phyloP scores from a whole-genome alignment of 1,139 yeast species.

The Debaryomyces nepalensis region DNA sequence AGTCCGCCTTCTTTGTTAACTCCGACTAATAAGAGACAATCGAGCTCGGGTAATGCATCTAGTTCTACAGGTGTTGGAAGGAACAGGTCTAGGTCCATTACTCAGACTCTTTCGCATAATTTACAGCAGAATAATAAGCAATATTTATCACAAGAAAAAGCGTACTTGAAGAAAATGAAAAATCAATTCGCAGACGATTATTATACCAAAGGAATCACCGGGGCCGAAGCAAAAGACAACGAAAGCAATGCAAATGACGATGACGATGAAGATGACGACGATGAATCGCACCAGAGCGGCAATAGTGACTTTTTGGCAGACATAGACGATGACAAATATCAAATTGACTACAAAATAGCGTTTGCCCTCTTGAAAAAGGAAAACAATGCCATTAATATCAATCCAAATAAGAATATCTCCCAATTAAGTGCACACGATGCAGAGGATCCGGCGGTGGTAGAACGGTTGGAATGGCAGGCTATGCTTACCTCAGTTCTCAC shows the following conservation, averaged over 20 bases:
- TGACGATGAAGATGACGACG: conserved; percentile 29
- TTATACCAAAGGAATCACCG: conserved; percentile 63
- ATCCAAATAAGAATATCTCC: conserved; percentile 43
- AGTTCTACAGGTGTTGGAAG: conserved; percentile 14
- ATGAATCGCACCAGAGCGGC: conserved; percentile 26
- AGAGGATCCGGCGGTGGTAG: conserved; percentile 70
- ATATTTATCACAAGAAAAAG: conserved; percentile 68
- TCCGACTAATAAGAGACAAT: conserved; percentile 14
- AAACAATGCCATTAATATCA: conserved; percentile 38
- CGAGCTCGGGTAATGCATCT: conserved; percentile 8
- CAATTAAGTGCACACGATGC: conserved; percentile 48
- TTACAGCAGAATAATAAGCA: conserved; percentile 35
- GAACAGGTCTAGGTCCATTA: conserved; percentile 27
- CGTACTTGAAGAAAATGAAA: conserved; percentile 66
- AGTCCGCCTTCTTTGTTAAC: conserved; percentile 12
- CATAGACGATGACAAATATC: conserved; percentile 48
- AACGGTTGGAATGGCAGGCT: conserved; percentile 94
- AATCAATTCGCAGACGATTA: conserved; percentile 72
- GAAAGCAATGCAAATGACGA: conserved; percentile 31
- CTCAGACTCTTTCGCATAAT: conserved; percentile 25
- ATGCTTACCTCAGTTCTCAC: conserved; percentile 89
- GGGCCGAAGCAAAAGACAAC: conserved; percentile 40
- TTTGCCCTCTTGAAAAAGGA: conserved; percentile 37
- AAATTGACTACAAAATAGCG: conserved; percentile 47
- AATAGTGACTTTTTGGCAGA: conserved; percentile 46